phyloP scores from a whole-genome alignment of 2,329 filamentous ascomycete genomes.

The Aureobasidium vineae region DNA sequence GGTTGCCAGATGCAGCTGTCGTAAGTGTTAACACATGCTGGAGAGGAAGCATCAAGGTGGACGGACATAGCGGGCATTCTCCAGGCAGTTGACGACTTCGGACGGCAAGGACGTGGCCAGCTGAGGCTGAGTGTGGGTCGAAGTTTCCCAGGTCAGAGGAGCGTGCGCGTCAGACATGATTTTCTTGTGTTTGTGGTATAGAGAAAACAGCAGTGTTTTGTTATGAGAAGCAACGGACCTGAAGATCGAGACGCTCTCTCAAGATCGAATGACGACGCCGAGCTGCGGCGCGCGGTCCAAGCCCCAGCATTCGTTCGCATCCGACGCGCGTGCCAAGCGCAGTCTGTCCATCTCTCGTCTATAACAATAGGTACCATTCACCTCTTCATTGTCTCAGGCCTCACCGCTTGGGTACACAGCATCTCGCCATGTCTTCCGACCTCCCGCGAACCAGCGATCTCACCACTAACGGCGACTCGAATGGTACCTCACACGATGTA shows the following conservation, averaged over 20 bases:
- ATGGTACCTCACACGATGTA: slow-evolving; percentile 1
- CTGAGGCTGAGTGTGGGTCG: slow-evolving; percentile 69
- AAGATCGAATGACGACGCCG: slow-evolving; percentile 4
- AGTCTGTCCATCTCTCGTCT: neutral
- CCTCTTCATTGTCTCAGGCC: neutral
- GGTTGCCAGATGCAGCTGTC: slow-evolving; percentile 89
- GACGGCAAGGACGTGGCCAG: slow-evolving; percentile 68
- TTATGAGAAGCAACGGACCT: neutral
- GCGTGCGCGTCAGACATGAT: slow-evolving; percentile 34
- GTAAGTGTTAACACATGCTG: slow-evolving; percentile 23
- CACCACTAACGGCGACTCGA: slow-evolving; percentile 10
- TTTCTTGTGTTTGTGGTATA: slow-evolving; percentile 4
- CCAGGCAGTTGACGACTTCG: slow-evolving; percentile 85
- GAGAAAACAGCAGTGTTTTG: neutral
- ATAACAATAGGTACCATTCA: slow-evolving; percentile 18
- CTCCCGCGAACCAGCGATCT: slow-evolving; percentile 31
- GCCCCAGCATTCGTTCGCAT: slow-evolving; percentile 4
- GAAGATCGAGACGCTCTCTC: slow-evolving; percentile 2
- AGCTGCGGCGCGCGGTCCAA: slow-evolving; percentile 15
- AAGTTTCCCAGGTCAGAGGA: slow-evolving; percentile 45
- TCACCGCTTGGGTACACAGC: neutral
- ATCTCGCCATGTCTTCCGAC: slow-evolving; percentile 32
- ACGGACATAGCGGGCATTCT: slow-evolving; percentile 89
- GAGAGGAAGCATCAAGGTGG: neutral
- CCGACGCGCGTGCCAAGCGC: slow-evolving; percentile 14